phyloP scores from a whole-genome alignment of 345 rosid genomes.

The Isatis tinctoria region DNA sequence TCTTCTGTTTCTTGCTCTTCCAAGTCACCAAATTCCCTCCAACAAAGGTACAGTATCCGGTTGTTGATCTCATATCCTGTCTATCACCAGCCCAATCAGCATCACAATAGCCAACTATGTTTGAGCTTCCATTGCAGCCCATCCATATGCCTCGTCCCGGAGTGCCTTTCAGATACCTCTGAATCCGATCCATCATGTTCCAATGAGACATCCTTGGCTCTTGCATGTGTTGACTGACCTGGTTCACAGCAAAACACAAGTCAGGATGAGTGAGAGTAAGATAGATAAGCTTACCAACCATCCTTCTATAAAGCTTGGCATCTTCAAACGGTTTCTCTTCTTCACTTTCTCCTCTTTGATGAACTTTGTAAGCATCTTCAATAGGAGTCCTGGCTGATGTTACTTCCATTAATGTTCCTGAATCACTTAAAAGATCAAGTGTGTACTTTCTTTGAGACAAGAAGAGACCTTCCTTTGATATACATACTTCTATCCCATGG shows the following conservation, averaged over 20 bases:
- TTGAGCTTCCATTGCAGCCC: background rate
- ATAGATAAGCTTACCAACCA: too few species aligned
- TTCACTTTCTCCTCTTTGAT: too few species aligned
- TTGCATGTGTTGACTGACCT: too few species aligned
- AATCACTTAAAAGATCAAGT: background rate
- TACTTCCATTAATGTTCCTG: background rate
- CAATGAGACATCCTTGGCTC: too few species aligned
- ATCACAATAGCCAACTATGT: background rate
- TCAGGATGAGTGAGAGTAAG: too few species aligned
- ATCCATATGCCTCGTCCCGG: background rate
- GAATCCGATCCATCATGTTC: too few species aligned
- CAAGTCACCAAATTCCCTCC: background rate
- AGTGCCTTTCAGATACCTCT: too few species aligned
- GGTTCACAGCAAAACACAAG: too few species aligned
- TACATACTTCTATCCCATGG: background rate
- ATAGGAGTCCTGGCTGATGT: background rate
- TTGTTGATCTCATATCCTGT: background rate
- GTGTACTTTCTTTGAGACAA: background rate
- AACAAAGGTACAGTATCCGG: background rate
- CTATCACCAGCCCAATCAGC: background rate
- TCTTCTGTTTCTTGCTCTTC: background rate
- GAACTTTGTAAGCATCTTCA: background rate
- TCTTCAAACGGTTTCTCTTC: background rate
- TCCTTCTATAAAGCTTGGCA: too few species aligned
- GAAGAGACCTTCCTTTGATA: background rate